These are phyloP conservation scores for Penicillium sumatraense DNA, from an alignment of 2,329 filamentous ascomycete genomes.

Conservation along the genomic window DNA sequence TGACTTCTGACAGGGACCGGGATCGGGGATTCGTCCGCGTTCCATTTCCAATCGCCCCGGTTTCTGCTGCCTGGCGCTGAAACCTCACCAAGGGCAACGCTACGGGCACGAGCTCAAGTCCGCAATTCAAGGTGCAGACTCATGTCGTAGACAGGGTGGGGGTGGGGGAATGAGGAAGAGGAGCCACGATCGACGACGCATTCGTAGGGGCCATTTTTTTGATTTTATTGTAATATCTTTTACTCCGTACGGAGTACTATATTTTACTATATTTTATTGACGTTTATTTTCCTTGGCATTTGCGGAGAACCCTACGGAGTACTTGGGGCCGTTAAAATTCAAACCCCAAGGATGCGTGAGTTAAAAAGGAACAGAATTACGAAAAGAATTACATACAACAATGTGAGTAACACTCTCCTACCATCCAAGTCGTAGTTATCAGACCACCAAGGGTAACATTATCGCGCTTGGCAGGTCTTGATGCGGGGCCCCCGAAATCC, in stretches of 20 bases:
- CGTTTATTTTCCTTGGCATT: background rate
- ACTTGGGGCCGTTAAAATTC: background rate
- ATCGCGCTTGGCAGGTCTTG: slow-evolving; percentile 16
- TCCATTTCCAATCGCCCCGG: slow-evolving; percentile 20
- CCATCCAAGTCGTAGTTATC: background rate
- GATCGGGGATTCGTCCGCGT: slow-evolving; percentile 7
- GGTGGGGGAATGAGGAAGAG: background rate
- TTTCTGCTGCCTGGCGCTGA: slow-evolving; percentile 13
- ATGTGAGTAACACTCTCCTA: background rate
- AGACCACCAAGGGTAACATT: slow-evolving; percentile 15
- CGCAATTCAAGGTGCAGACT: background rate
- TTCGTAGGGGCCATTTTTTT: background rate
- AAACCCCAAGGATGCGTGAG: too few species aligned
- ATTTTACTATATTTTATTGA: background rate
- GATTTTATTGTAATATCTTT: background rate
- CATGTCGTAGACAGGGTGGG: background rate
- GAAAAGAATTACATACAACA: background rate
- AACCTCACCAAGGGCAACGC: slow-evolving; percentile 16
- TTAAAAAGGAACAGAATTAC: too few species aligned
- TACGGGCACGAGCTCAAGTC: slow-evolving; percentile 1
- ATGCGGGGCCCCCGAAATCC: slow-evolving; percentile 11
- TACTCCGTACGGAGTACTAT: too few species aligned
- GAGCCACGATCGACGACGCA: slow-evolving; percentile 9
- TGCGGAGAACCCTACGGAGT: background rate
- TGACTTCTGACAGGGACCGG: slow-evolving; percentile 3